phyloP scores from a whole-genome alignment of 2,329 filamentous ascomycete species.

The Daldinia sp. region DNA sequence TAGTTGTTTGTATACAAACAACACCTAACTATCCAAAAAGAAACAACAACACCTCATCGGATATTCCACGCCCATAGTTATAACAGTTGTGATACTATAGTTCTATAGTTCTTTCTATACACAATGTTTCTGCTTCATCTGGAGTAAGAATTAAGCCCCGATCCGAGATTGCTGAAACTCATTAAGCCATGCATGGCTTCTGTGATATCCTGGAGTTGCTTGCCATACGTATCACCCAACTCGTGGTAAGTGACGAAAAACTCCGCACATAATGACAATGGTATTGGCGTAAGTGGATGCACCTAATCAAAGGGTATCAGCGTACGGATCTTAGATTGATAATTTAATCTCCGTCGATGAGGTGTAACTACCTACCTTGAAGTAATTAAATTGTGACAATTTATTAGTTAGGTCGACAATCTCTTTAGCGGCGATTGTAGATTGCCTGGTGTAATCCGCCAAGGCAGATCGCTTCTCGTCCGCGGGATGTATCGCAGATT shows the following conservation, averaged over 20 bases:
- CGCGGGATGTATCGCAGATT: conserved; percentile 19
- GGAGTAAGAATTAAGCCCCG: conserved; percentile 26
- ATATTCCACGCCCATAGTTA: too few species aligned
- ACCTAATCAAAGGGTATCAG: conserved; percentile 21
- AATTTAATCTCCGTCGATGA: too few species aligned
- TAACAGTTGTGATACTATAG: too few species aligned
- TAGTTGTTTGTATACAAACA: neutral
- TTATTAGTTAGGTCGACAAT: conserved; percentile 35
- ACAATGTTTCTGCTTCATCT: conserved; percentile 1
- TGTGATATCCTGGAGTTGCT: conserved; percentile 33
- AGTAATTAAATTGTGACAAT: conserved; percentile 34
- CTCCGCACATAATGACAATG: conserved; percentile 32
- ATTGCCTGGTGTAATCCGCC: conserved; percentile 33
- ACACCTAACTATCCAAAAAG: neutral
- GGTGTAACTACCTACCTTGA: conserved; percentile 30
- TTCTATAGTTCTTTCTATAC: neutral
- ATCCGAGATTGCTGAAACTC: conserved; percentile 34
- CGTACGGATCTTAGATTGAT: neutral
- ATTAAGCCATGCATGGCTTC: conserved; percentile 35
- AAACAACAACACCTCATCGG: too few species aligned
- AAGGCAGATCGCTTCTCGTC: conserved; percentile 31
- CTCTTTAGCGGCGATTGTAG: conserved; percentile 33
- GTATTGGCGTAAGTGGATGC: conserved; percentile 35
- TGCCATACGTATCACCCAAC: conserved; percentile 32
- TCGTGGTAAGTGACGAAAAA: conserved; percentile 32